Percentiles rank a stretch among this genome's conserved stretches.
phyloP scores from a whole-genome alignment of 352 stramenopile genomes.

The Phytophthora kernoviae region DNA sequence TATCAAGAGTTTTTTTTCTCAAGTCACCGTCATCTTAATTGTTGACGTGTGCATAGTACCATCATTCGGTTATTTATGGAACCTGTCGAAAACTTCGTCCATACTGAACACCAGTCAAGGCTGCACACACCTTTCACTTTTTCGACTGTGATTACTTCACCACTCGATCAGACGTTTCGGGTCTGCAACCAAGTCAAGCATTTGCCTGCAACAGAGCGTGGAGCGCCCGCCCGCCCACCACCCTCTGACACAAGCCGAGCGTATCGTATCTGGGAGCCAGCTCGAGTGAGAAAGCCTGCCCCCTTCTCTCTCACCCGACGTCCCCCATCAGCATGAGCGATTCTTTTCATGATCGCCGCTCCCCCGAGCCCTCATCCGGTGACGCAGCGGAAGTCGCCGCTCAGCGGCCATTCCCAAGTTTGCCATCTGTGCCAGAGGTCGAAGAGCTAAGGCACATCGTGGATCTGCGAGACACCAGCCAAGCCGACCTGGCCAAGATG shows the following conservation, averaged over 20 bases:
- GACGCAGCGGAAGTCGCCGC: constrained; percentile 16
- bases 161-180: neutral
- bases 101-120: constrained; percentile 32
- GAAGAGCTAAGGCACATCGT: constrained; percentile 30
- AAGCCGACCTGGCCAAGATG: constrained; percentile 26
- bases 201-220: constrained; percentile 2
- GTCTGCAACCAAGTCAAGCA: constrained; percentile 14
- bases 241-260: neutral
- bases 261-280: constrained; percentile 10
- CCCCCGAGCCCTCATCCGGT: constrained; percentile 16
- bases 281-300: constrained; percentile 11
- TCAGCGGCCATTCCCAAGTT: constrained; percentile 21
- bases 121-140: constrained; percentile 8
- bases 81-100: neutral
- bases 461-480: constrained; percentile 27
- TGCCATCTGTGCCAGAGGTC: constrained; percentile 30
- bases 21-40: neutral
- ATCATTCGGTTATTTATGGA: constrained; percentile 21
- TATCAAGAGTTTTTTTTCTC: constrained; percentile 1
- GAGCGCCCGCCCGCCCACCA: too few relatives aligned
- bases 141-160: constrained; percentile 10
- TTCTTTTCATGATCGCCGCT: constrained; percentile 18
- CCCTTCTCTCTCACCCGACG: constrained; percentile 35
- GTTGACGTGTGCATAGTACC: neutral
- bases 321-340: constrained; percentile 41